Percentiles rank a stretch among this genome's conserved stretches.
Evolutionary conservation across 352 stramenopile genomes (phyloP).

Genomic region (Pythium guiyangense): DNA sequence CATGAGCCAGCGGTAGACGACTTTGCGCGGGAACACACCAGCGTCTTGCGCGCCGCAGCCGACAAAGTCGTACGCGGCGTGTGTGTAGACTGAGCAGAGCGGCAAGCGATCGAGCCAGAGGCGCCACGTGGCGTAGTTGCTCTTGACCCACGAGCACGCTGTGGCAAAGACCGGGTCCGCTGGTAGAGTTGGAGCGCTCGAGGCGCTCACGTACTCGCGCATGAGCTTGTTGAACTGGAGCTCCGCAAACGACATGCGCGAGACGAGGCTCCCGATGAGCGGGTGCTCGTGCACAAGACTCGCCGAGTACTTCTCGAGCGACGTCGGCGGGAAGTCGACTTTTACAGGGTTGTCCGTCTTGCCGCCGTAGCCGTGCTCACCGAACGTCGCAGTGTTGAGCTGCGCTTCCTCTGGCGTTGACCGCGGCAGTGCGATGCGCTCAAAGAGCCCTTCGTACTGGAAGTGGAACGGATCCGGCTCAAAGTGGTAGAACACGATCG

Average conservation of each 20-base stretch:
- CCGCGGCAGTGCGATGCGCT: constrained; percentile 34
- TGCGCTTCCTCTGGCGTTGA: constrained; percentile 10
- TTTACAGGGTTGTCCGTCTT: constrained; percentile 28
- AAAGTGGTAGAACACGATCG: constrained; percentile 45
- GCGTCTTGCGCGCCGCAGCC: constrained; percentile 7
- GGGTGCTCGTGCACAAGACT: constrained; percentile 8
- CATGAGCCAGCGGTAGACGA: constrained; percentile 34
- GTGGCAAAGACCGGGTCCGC: constrained; percentile 13
- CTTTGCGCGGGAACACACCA: constrained; percentile 17
- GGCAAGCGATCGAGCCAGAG: constrained; percentile 17
- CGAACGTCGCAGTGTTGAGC: constrained; percentile 19
- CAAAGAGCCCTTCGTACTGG: constrained; percentile 21
- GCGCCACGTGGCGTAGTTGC: too few relatives aligned
- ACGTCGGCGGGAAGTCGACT: constrained; percentile 28
- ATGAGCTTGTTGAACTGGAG: constrained; percentile 5
- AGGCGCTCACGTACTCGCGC: too few relatives aligned
- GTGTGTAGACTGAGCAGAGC: constrained; percentile 19
- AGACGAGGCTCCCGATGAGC: constrained; percentile 17
- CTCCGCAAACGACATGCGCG: constrained; percentile 19
- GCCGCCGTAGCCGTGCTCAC: constrained; percentile 35
- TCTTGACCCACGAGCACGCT: constrained; percentile 23
- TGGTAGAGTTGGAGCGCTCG: constrained; percentile 10
- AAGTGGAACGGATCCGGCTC: constrained; percentile 42
- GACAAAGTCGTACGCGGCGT: constrained; percentile 1
- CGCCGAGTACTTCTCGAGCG: too few relatives aligned